Conservation (phyloP, 257 asterid species). For the Penstemon davidsonii region DNA sequence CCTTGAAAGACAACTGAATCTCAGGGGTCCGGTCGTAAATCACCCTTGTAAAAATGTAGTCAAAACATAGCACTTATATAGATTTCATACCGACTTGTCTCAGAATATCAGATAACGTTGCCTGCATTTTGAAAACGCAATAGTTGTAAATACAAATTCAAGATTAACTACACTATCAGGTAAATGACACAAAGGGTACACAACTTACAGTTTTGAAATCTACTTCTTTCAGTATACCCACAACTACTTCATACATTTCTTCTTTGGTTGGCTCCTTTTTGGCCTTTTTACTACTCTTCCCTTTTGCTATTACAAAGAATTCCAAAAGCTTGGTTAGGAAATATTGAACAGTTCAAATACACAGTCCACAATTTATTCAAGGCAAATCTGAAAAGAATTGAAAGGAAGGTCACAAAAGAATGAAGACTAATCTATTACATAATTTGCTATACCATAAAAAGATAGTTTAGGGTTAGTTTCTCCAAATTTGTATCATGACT, state of each 20-base stretch:
- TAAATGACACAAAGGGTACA: no score
- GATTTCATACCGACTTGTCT: constrained; percentile 68
- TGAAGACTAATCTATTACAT: no score
- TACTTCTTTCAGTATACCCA: constrained; percentile 70
- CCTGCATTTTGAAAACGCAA: constrained; percentile 52
- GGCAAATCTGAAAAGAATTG: background rate
- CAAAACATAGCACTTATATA: background rate
- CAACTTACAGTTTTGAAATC: constrained; percentile 81
- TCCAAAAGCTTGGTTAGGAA: constrained; percentile 17
- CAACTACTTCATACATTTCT: constrained; percentile 62
- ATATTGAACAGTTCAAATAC: background rate
- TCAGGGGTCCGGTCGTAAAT: no score
- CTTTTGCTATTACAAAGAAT: constrained; percentile 39
- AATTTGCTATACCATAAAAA: background rate
- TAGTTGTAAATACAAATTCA: constrained; percentile 24
- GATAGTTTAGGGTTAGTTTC: background rate
- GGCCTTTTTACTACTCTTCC: constrained; percentile 41
- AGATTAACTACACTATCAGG: background rate
- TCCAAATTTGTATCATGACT: background rate
- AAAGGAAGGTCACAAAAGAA: background rate
- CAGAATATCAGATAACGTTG: constrained; percentile 83
- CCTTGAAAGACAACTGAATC: no score
- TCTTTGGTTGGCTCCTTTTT: constrained; percentile 63
- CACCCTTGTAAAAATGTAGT: background rate
- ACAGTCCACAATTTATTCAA: background rate